Base-by-base conservation (phyloP, 345 rosid species). In the Boechera stricta region DNA sequence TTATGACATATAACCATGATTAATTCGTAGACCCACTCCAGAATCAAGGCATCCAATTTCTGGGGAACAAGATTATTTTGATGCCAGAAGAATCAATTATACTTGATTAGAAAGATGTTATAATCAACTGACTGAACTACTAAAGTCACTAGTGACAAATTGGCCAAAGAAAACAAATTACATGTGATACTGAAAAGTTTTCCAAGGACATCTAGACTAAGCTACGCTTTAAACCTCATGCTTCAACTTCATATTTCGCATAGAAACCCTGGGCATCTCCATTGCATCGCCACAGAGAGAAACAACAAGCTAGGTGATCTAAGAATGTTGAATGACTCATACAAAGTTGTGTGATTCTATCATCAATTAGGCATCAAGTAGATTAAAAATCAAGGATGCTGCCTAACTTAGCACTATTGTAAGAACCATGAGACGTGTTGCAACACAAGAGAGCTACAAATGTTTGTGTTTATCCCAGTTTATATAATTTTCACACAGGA, bases 171-270 rank as follows among this genome's bases (percentile, higher is more conserved):
- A 59, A 67, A 47, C 24, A 3, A 36, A 48, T 41, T 67, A 24
- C 48, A 66, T 66, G 49, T 28, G 31, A 15, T 58, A 32, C 29
- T 18, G 35, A 44, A 33, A 18, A 7, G 58, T 55, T 53, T 29
- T 62, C 77, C 10, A 64, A 31, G 56, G 44, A 64, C 64, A 41
- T 74, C 67, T 75, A 75, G 59, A 47, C 75, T 60, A 61, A 21
- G 16, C 39, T 69, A 61, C 28, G 58, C 26, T 41, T 54, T 55
- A 32, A 7, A 26, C 28, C 48, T 64, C 77, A 39, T 64, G 64
- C 59, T 55, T 66, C 64, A 56, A 18, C 47, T 66, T 67, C 63
- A 59, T 51, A 49, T 15, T 67, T 39, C 38, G n/a, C 31, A 39
- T 26, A 59, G 39, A 57, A 36, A 75, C 42, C 6, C 24, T 18